These are phyloP conservation scores for Cucumis sativus DNA, from an alignment of 306 rosid species.

Conservation along the genomic window Cucumber_9930_V3 NC_026657.2:32697501-32698000, in stretches of 20 bases:
- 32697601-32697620: conserved; percentile 81
- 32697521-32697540: not conserved
- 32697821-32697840: not conserved
- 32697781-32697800: not conserved
- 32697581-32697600: conserved; percentile 91
- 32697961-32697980: not conserved
- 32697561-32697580: not conserved
- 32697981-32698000: not conserved
- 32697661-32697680: conserved; percentile 69
- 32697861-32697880: not conserved
- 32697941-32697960: not conserved
- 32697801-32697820: not conserved
- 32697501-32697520: not conserved
- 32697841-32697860: not conserved
- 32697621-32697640: conserved; percentile 55
- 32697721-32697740: conserved; percentile 46
- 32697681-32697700: conserved; percentile 60
- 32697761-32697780: not conserved
- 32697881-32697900: not conserved
- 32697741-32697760: not conserved
- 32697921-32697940: not conserved
- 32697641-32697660: conserved; percentile 66
- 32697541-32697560: not conserved
- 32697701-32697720: conserved; percentile 53
- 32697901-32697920: not conserved